Evolutionary conservation across 805 yeast species (phyloP), one percentile per base, ranked within the genome.

Genomic region (Cyberlindnera bimundalis): DNA sequence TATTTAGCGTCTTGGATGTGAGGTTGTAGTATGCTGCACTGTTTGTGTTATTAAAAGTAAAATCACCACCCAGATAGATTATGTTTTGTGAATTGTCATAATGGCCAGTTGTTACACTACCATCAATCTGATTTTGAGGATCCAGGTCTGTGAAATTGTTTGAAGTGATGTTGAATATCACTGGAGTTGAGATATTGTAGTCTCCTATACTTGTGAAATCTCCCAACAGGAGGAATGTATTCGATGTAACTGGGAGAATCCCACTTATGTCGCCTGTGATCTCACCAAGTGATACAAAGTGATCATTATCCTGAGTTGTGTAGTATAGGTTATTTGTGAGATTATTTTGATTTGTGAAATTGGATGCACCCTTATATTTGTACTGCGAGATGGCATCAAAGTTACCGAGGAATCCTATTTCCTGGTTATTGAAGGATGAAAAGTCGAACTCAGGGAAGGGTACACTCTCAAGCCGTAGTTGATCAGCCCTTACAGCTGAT

Each of bases 31-130:
- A 62, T 9, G 84, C 80, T 0, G 76, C 84, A 37, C 88, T 83
- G 49, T 68, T 54, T 7, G 79, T 68, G 33, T 65, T 59, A 41
- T 75, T 68, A 57, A 68, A 79, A 6, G 69, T 58, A 50, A 91
- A 76, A 44, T 76, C 71, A 16, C 99, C 99, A 9, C 97, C 99
- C 35, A 86, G 73, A 55, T 85, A 88, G 0, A 87, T 71, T 17
- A 76, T 41, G 17, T 73, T 62, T 25, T 63, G 59, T 33, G 67
- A 70, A 2, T 49, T 35, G 61, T 80, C 81, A 40, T 78, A 74
- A 29, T 66, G 64, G 1, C 76, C 70, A 0, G 79, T 52, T 4
- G 59, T 51, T 2, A 82, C 69, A 1, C 57, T 42, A 6, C 79
- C 81, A 3, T 35, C 19, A 0, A 52, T 30, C 9, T 59, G 33